Evolutionary conservation across 495 filamentous ascomycete genomes (phyloP).

Genomic region (Podospora fimiseda): DNA sequence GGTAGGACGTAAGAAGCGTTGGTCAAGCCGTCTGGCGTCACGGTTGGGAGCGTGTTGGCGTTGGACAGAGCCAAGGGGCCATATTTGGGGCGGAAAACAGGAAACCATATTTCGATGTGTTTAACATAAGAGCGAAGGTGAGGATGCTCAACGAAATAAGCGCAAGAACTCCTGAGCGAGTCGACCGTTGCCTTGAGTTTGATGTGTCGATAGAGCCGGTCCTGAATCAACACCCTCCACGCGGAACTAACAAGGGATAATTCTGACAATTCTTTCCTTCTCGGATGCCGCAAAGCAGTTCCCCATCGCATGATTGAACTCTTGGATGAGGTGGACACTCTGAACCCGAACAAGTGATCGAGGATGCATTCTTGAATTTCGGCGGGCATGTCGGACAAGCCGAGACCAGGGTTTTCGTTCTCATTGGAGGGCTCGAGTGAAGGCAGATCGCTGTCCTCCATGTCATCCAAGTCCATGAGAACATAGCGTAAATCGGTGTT

Average conservation of each 20-base stretch:
- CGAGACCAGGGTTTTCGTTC: conserved; percentile 31
- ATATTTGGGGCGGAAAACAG: conserved; percentile 56
- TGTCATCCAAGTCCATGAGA: conserved; percentile 20
- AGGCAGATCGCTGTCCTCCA: conserved; percentile 17
- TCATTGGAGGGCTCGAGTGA: conserved; percentile 21
- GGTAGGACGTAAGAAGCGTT: conserved; percentile 49
- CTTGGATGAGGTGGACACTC: conserved; percentile 51
- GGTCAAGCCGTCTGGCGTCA: conserved; percentile 42
- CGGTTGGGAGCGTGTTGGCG: conserved; percentile 37
- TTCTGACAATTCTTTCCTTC: conserved; percentile 58
- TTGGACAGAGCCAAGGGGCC: conserved; percentile 35
- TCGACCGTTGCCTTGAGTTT: conserved; percentile 64
- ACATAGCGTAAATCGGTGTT: conserved; percentile 35
- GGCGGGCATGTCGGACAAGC: conserved; percentile 53
- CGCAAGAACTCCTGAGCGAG: conserved; percentile 46
- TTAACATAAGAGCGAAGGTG: conserved; percentile 58
- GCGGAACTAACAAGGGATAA: conserved; percentile 54
- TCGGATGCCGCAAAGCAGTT: conserved; percentile 58
- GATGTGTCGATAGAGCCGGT: conserved; percentile 65
- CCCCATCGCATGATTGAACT: conserved; percentile 53
- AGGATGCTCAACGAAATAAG: conserved; percentile 52
- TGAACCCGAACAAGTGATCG: conserved; percentile 61
- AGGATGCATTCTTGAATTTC: conserved; percentile 69
- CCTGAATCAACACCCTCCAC: conserved; percentile 61
- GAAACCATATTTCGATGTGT: conserved; percentile 69